Percentiles rank a stretch among this genome's conserved stretches.
Evolutionary conservation across 2,329 filamentous ascomycete species (phyloP).

Genomic region (Tolypocladium guangdongense): DNA sequence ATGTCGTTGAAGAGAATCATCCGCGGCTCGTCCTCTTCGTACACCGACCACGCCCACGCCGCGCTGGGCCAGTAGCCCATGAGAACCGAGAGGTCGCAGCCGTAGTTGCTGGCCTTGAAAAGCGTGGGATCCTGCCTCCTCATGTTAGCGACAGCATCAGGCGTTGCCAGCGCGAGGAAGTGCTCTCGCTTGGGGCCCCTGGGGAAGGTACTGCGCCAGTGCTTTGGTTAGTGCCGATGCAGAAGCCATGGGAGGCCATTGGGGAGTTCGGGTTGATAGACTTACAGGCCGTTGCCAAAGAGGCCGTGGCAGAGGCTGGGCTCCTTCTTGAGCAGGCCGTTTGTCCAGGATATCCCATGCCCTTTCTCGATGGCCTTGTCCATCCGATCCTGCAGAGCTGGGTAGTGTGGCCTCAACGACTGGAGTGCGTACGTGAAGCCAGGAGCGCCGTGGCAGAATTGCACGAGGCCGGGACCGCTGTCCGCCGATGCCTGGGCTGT

Average conservation of each 20-base stretch:
- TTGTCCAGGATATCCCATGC: constrained; percentile 41
- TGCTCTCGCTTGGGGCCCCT: constrained; percentile 31
- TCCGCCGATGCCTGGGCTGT: constrained; percentile 25
- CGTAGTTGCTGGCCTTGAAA: constrained; percentile 28
- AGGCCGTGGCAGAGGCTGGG: constrained; percentile 57
- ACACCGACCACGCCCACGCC: constrained; percentile 27
- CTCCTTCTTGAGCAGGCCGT: constrained; percentile 51
- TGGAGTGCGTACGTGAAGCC: constrained; percentile 49
- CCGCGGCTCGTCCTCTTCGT: constrained; percentile 18
- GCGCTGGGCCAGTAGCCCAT: constrained; percentile 24
- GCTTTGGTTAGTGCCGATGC: constrained; percentile 9
- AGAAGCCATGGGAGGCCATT: not conserved
- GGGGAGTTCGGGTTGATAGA: constrained; percentile 9
- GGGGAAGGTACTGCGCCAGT: constrained; percentile 17
- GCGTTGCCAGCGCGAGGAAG: constrained; percentile 46
- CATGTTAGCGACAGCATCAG: constrained; percentile 39
- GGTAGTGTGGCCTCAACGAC: constrained; percentile 45
- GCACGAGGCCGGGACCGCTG: constrained; percentile 30
- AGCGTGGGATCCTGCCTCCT: constrained; percentile 17
- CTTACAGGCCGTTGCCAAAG: constrained; percentile 50
- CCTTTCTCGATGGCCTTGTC: constrained; percentile 39
- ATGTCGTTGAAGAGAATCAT: constrained; percentile 27
- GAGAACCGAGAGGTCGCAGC: constrained; percentile 17
- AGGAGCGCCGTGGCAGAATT: constrained; percentile 58
- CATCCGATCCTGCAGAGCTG: constrained; percentile 40